Percentiles rank a stretch among this genome's conserved stretches.
Conservation (phyloP, 306 rosid species). For the Rubus idaeus region DNA sequence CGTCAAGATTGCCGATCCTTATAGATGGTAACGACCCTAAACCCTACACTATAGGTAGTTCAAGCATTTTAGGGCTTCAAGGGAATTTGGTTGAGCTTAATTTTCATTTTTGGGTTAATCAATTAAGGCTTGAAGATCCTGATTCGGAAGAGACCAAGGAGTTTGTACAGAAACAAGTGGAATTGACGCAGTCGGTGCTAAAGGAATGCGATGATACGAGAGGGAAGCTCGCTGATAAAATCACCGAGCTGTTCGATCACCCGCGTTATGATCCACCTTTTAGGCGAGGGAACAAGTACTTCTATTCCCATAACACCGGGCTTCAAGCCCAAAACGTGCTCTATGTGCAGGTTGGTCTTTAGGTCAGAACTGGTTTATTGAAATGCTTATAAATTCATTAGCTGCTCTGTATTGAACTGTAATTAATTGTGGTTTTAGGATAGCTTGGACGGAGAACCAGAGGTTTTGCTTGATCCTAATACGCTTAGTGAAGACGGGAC, state of each 20-base stretch:
- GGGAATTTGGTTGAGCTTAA: neutral
- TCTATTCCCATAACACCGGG: conserved; percentile 82
- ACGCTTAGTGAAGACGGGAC: conserved; percentile 77
- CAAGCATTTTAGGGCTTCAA: neutral
- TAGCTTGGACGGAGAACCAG: conserved; percentile 59
- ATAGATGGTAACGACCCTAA: conserved; percentile 55
- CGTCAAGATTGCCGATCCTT: conserved; percentile 64
- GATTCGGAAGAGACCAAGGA: conserved; percentile 80
- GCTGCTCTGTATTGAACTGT: neutral
- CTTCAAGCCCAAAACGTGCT: conserved; percentile 81
- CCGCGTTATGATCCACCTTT: conserved; percentile 79
- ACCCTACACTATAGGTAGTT: neutral
- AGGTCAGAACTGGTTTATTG: conserved; percentile 15
- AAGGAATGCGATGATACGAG: conserved; percentile 53
- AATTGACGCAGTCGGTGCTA: conserved; percentile 64
- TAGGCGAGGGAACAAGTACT: conserved; percentile 54
- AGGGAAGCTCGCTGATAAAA: conserved; percentile 49
- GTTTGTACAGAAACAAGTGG: conserved; percentile 71
- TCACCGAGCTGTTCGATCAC: conserved; percentile 74
- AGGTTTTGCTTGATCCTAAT: conserved; percentile 85
- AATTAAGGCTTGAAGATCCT: conserved; percentile 83
- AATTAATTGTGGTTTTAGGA: conserved; percentile 37
- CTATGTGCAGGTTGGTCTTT: conserved; percentile 66
- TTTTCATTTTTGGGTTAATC: neutral
- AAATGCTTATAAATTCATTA: neutral